Base-by-base conservation (phyloP, 257 asterid genomes). In the Coffea eugenioides region DNA sequence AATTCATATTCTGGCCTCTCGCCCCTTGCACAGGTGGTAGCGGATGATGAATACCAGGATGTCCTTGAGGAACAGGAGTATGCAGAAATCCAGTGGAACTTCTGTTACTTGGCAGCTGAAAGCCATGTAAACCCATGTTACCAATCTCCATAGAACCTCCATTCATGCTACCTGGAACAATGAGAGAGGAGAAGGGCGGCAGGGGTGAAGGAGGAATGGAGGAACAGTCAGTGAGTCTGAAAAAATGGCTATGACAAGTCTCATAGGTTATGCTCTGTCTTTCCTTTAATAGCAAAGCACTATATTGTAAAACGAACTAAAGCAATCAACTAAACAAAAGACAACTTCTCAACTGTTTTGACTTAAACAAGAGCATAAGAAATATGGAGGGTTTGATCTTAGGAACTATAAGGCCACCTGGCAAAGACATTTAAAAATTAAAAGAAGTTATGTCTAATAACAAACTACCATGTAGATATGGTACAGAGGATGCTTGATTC, bases 401-500 rank as follows among this genome's bases (percentile, higher is more conserved):
- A 39, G 69, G 65, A 25, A 20, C 56, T 56, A 23, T n/a, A 27
- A 23, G 77, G 66, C 36, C 70, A 79, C 20, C 45, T 67, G 25
- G 34, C 49, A 79, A 64, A 79, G 62, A 70, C 52, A 56, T 18
- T 39, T 0, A 39, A 48, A 46, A 4, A n/a, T 27, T 5, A 34
- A 2, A 52, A 57, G 34, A 70, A 9, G 8, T 21, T n/a, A 51
- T 6, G 36, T 41, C 34, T n/a, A 76, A 61, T 64, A 39, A 73
- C 20, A 72, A 75, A 68, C 82, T 92, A 92, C 97, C 94, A 51
- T 82, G 90, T 52, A 75, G 67, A 82, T 86, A 83, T 10, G 85
- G 88, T 75, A 79, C 64, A 80, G 73, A 52, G 56, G 91, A 89
- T 74, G 96, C 86, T 71, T 84, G 97, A n/a, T 87, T 76, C 98